Evolutionary conservation across 768 basidiomycete species (phyloP), one percentile per base, ranked within the genome.

Genomic region (Auricularia sp.): DNA sequence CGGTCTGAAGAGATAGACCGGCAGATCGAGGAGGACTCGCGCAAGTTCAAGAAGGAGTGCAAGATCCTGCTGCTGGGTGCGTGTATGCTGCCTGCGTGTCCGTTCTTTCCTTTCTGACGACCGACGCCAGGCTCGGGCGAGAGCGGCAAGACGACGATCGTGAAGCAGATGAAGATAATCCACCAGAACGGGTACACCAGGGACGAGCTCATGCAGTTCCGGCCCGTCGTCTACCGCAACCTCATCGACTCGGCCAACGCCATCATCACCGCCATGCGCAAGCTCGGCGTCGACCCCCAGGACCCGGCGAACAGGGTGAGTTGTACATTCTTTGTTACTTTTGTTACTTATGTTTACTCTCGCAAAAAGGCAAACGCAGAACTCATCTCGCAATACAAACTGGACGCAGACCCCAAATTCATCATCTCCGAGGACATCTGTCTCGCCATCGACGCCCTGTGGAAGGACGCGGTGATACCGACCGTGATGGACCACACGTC

Each of bases 91-190:
- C 13, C 64, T 34, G 4, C 36, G 21, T 34, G n/a, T 14, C 47
- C 37, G n/a, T 59, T 2, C 36, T 67, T 18, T 44, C 54, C 44
- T 24, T n/a, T 44, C 35, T 16, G 29, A 16, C 39, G 16, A 14
- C 39, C 8, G 39, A 14, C 39, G 39, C 21, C 69, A 95, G 94
- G 95, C 64, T 94, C 94, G 14, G 93, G 95, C 70, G 94, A 96
- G 78, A 92, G 90, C 0, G 96, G 95, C 5, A 98, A 98, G 77
- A 88, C 86, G 3, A 98, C 95, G 0, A 93, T 98, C 68, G 94
- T 97, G 42, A 98, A 98, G 74, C 95, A 98, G 75, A 97, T 98
- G 94, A 97, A 96, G 81, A 95, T 98, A 65, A 94, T 98, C 61
- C 91, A 98, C 74, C 91, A 96, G 74, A 86, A 88, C 67, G 95